Evolutionary conservation across 1,284 basidiomycete genomes (phyloP).

Genomic region (Trichosporon inkin): DNA sequence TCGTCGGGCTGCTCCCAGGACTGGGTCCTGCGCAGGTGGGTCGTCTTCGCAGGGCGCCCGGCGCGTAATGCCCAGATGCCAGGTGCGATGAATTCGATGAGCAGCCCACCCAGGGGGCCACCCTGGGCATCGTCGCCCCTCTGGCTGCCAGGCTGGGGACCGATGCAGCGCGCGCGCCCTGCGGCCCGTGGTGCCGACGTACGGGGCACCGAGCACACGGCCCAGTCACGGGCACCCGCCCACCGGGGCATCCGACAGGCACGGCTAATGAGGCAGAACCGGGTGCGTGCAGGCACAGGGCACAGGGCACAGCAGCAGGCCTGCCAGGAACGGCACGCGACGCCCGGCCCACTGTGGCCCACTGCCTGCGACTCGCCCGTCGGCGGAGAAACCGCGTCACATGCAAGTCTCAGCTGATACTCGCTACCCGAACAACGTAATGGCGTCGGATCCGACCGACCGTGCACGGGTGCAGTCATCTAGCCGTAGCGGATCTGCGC

Average conservation of each 20-base stretch:
- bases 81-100: no score
- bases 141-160: no score
- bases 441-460: not conserved
- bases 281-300: not conserved
- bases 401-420: constrained; percentile 8
- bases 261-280: not conserved
- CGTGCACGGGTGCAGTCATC: not conserved
- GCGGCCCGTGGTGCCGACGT: not conserved
- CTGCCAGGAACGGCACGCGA: not conserved
- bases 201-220: constrained; percentile 3
- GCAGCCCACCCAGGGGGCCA: no score
- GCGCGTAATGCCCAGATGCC: no score
- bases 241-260: not conserved
- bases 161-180: not conserved
- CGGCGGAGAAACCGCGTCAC: constrained; percentile 8
- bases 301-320: not conserved
- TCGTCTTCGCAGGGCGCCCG: not conserved
- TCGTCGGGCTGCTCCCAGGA: no score
- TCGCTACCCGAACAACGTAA: constrained; percentile 5
- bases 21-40: not conserved
- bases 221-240: not conserved
- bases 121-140: not conserved
- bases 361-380: not conserved
- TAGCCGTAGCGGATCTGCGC: not conserved
- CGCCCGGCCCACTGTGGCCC: not conserved